Base-by-base conservation (phyloP, 306 rosid species). In the Bauhinia variegata region DNA sequence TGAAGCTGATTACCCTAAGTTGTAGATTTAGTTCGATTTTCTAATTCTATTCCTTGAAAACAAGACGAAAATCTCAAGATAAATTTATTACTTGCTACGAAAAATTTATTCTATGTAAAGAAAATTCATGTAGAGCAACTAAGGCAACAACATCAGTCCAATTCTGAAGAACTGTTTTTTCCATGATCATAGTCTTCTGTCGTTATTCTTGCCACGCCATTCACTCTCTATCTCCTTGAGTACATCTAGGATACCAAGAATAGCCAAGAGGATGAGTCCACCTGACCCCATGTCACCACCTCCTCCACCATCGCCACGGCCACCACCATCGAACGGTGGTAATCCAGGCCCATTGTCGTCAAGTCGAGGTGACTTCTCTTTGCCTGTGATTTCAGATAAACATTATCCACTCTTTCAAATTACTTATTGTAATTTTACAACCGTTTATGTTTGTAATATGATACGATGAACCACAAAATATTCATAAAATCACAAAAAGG, bases 201-300 rank as follows among this genome's bases (percentile, higher is more conserved):
- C 63, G 11, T 72, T 72, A 5, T 74, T 63, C 63, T 80, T 71
- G 63, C 75, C 64, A 7, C 72, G 76, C 56, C 86, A 87, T 60
- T 90, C 81, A 11, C 65, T 61, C 82, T 95, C 99, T 66, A 88
- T 78, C 47, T 95, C 97, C 76, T 95, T 90, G 36, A 95, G 63
- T 54, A 95, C 56, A 73, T 92, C 93, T 11, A 95, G 80, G 67
- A 86, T 18, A 49, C 92, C 91, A 73, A 95, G 97, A 80, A 90
- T 76, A 16, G 95, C 97, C 63, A 95, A 72, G 65, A 95, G 88
- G 70, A 67, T 41, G 33, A 85, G 79, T 31, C 99, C 97, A 32
- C 97, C 97, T 0, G 95, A 86, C 44, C 57, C 86, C 19, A 88
- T 95, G 13, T 89, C 90, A 0, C 95, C 96, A 0, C 95, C 97